Conservation (phyloP, 2,329 filamentous ascomycete genomes). For the Claviceps sp. region DNA sequence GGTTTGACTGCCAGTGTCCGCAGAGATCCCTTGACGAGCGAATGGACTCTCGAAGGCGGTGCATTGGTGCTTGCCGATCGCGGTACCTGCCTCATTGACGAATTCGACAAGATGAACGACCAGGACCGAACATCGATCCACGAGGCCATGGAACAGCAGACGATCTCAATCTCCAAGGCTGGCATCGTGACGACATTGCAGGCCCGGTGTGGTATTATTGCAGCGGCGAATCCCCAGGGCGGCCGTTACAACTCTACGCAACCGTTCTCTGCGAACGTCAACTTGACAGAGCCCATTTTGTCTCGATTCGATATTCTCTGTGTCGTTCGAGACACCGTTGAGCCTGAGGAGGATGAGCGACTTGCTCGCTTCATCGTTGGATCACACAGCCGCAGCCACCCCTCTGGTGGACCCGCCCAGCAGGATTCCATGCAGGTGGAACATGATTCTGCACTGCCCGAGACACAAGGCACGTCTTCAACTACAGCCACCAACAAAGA, state of each 20-base stretch:
- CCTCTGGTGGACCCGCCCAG: slow-evolving; percentile 36
- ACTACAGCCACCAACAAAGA: slow-evolving; percentile 22
- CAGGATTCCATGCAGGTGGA: slow-evolving; percentile 49
- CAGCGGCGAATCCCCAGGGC: slow-evolving; percentile 90
- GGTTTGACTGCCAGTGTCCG: slow-evolving; percentile 95
- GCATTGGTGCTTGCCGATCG: slow-evolving; percentile 89
- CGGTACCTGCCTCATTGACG: slow-evolving; percentile 91
- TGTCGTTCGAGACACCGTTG: slow-evolving; percentile 89
- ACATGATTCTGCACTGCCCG: slow-evolving; percentile 32
- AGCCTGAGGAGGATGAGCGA: slow-evolving; percentile 82
- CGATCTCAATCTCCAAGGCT: slow-evolving; percentile 96
- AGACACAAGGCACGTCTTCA: slow-evolving; percentile 18
- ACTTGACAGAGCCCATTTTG: slow-evolving; percentile 91
- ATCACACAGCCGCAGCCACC: slow-evolving; percentile 84
- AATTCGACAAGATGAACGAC: slow-evolving; percentile 99
- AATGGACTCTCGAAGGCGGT: slow-evolving; percentile 96
- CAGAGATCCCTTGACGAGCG: slow-evolving; percentile 84
- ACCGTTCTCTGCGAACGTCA: slow-evolving; percentile 90
- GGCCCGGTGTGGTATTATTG: slow-evolving; percentile 89
- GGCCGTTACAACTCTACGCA: slow-evolving; percentile 95
- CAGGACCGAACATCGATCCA: slow-evolving; percentile 96
- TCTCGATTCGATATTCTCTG: slow-evolving; percentile 97
- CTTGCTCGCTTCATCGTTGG: slow-evolving; percentile 90
- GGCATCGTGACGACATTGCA: slow-evolving; percentile 96
- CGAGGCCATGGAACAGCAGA: slow-evolving; percentile 99